These are phyloP conservation scores for Penicillium verrucosum DNA, from an alignment of 2,329 filamentous ascomycete genomes.

Conservation along the genomic window DNA sequence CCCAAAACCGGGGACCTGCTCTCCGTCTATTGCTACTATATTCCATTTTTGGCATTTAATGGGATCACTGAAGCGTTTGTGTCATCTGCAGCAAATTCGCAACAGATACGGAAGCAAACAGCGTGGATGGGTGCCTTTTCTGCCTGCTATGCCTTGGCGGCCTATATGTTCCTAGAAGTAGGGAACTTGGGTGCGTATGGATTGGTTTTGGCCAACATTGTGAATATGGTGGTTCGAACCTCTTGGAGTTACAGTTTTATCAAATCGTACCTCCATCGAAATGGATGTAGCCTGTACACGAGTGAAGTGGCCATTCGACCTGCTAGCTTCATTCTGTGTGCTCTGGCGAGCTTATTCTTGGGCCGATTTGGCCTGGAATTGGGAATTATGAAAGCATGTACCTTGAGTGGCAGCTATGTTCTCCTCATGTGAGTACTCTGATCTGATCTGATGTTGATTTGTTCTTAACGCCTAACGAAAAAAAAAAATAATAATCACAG, in stretches of 20 bases:
- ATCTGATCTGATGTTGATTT: slow-evolving; percentile 25
- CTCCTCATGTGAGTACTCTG: slow-evolving; percentile 61
- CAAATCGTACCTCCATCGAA: slow-evolving; percentile 55
- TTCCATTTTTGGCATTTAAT: slow-evolving; percentile 87
- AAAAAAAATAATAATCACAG: slow-evolving; percentile 22
- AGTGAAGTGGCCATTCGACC: slow-evolving; percentile 46
- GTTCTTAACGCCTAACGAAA: slow-evolving; percentile 19
- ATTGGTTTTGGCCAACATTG: slow-evolving; percentile 78
- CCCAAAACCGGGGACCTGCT: slow-evolving; percentile 72
- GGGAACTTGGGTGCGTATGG: slow-evolving; percentile 71
- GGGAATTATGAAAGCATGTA: slow-evolving; percentile 48
- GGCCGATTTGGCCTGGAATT: slow-evolving; percentile 13
- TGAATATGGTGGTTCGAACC: slow-evolving; percentile 87
- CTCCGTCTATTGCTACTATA: slow-evolving; percentile 82
- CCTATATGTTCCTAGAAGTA: slow-evolving; percentile 70
- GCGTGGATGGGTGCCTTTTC: slow-evolving; percentile 84
- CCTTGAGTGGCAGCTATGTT: slow-evolving; percentile 52
- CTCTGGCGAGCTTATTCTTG: slow-evolving; percentile 47
- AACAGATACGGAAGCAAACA: slow-evolving; percentile 73
- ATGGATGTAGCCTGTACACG: slow-evolving; percentile 45
- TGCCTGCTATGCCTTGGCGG: slow-evolving; percentile 67
- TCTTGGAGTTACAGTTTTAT: slow-evolving; percentile 77
- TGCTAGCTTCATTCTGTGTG: slow-evolving; percentile 44
- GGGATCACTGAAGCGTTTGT: slow-evolving; percentile 92
- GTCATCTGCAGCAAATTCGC: slow-evolving; percentile 73